These are phyloP conservation scores for Prunus davidiana DNA, from an alignment of 306 rosid species.

Conservation along the genomic window DNA sequence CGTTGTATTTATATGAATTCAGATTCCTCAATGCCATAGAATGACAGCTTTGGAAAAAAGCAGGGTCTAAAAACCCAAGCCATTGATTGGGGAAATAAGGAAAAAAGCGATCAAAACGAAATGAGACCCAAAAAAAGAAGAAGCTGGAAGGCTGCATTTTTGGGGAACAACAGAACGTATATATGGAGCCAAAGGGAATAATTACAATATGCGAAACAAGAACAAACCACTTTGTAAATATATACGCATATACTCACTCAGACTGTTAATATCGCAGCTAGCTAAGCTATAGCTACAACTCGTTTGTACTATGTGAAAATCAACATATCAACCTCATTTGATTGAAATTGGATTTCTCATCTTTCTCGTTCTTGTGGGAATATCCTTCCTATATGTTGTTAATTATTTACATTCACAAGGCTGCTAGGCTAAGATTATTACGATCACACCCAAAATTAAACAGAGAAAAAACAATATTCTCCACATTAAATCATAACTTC, in stretches of 20 bases:
- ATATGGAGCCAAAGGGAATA: neutral
- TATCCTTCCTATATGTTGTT: too few species aligned
- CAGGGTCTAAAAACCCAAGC: neutral
- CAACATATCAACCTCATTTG: conserved; percentile 12
- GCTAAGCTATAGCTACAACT: neutral
- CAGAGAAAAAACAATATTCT: too few species aligned
- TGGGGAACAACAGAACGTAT: conserved; percentile 2
- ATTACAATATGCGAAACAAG: neutral
- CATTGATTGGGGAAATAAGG: conserved; percentile 22
- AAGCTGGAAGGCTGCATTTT: conserved; percentile 10
- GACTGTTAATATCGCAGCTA: neutral
- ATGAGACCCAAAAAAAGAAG: neutral
- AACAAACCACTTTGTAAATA: neutral
- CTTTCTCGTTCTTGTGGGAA: neutral
- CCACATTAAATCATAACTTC: too few species aligned
- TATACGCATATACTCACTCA: neutral
- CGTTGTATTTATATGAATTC: neutral
- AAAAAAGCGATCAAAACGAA: neutral
- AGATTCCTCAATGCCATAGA: conserved; percentile 7
- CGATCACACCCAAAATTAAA: too few species aligned
- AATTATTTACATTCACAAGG: too few species aligned
- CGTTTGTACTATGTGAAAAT: neutral
- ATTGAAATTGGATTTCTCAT: neutral
- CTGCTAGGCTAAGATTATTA: too few species aligned
- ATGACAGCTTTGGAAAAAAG: conserved; percentile 20